Conservation (phyloP, 352 stramenopile genomes). For the Phytophthora brassicae region DNA sequence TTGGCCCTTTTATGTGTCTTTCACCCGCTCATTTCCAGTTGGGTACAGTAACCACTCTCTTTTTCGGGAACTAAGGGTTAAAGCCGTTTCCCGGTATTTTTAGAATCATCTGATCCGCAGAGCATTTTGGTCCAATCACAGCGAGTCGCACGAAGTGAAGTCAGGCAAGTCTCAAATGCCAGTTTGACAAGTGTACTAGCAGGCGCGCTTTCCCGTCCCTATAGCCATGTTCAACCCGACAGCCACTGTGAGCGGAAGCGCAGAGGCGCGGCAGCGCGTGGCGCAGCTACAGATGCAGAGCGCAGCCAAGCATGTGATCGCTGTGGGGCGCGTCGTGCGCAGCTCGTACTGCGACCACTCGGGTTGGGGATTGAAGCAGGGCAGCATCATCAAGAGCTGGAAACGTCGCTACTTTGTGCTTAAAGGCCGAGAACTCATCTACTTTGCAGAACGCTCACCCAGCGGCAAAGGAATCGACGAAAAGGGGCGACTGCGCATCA, state of each 20-base stretch:
- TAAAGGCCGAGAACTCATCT: slow-evolving; percentile 73
- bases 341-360: slow-evolving; percentile 77
- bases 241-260: slow-evolving; percentile 25
- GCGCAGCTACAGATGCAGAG: slow-evolving; percentile 39
- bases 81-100: too few relatives aligned
- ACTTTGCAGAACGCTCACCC: slow-evolving; percentile 69
- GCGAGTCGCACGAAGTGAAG: too few relatives aligned
- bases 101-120: too few relatives aligned
- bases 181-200: too few relatives aligned
- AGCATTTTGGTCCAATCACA: too few relatives aligned
- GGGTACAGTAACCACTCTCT: too few relatives aligned
- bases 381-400: slow-evolving; percentile 81
- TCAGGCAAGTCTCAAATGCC: too few relatives aligned
- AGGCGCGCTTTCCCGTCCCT: too few relatives aligned
- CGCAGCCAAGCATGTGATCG: slow-evolving; percentile 49
- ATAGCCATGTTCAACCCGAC: slow-evolving; percentile 23
- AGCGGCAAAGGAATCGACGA: slow-evolving; percentile 78
- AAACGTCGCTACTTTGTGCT: slow-evolving; percentile 87
- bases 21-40: too few relatives aligned
- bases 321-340: slow-evolving; percentile 42
- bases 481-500: slow-evolving; percentile 66
- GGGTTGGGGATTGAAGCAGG: slow-evolving; percentile 81
- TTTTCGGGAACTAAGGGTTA: too few relatives aligned
- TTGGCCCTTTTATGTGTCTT: too few relatives aligned
- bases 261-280: slow-evolving; percentile 30